Evolutionary conservation across 768 basidiomycete species (phyloP), one percentile per base, ranked within the genome.

Genomic region (Trametes maxima): DNA sequence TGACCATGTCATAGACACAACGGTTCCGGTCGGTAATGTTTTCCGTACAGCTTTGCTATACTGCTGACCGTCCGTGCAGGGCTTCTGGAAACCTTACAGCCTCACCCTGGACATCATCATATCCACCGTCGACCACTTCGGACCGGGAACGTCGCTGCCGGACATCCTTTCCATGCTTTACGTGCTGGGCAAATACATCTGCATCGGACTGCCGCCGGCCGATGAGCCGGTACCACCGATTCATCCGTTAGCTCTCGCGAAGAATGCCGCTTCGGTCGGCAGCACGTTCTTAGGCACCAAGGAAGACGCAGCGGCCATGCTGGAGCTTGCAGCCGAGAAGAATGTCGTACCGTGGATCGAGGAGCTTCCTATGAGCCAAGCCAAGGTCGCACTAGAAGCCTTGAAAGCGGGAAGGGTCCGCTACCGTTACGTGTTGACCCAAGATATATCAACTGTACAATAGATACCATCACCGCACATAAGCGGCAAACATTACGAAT

Each of bases 301-400:
- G 74, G 75, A 78, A 54, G 86, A 87, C 67, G 79, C 76, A 16
- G 54, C 76, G 17, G 78, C 79, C 55, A 89, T 88, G 86, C 77
- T 87, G 48, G 70, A 82, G 54, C 78, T 89, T 40, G 84, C 83
- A 1, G 79, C 78, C 13, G 75, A 82, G 62, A 82, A 87, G 71
- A 73, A 76, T 1, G 73, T 88, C 63, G 77, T 79, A 66, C 78
- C 80, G 13, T 83, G 72, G 70, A 72, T 71, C 65, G 72, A 74
- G 57, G 76, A 78, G 66, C 57, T 80, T 40, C 78, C 78, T n/a
- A 79, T 84, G 82, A 77, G 74, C 62, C 73, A 82, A 19, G 78
- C 75, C 5, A 74, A 71, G 48, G 75, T 80, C 67, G 84, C 83
- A 0, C 77, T 86, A 43, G 70, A 77, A 56, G 73, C 74, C 21